A percentile compares a stretch with the other conserved stretches of the same genome.
Evolutionary conservation across 1,139 yeast species (phyloP).

Genomic region (Suhomyces taliae): DNA sequence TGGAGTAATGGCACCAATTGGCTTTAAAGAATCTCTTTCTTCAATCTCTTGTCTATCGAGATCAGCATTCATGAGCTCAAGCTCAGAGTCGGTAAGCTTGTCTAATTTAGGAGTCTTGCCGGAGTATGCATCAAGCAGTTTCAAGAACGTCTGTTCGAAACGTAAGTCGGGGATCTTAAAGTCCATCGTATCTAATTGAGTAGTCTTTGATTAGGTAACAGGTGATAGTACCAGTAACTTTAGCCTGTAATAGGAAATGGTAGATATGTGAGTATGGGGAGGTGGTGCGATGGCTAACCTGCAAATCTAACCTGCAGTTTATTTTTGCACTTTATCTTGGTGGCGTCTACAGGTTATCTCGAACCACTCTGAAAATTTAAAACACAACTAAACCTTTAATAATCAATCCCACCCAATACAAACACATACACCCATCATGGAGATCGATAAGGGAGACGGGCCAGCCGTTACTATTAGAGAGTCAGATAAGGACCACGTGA

Average conservation of each 20-base stretch:
- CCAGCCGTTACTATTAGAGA: constrained; percentile 90
- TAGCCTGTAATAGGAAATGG: too few relatives aligned
- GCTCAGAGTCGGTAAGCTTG: constrained; percentile 25
- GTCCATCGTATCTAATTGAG: constrained; percentile 3
- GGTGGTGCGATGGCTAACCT: background rate
- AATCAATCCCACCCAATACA: background rate
- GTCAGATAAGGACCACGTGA: constrained; percentile 82
- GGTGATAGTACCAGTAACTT: too few relatives aligned
- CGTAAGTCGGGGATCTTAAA: constrained; percentile 62
- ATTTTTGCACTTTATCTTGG: background rate
- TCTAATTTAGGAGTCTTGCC: constrained; percentile 6
- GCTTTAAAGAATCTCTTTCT: constrained; percentile 11
- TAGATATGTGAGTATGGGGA: background rate
- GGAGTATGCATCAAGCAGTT: constrained; percentile 44
- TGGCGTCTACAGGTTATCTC: background rate
- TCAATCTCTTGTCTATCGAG: constrained; percentile 26
- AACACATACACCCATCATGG: constrained; percentile 26
- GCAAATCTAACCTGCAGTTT: background rate
- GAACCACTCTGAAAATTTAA: background rate
- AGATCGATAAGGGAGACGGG: constrained; percentile 39
- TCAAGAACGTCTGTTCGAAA: constrained; percentile 60
- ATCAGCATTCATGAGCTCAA: constrained; percentile 21
- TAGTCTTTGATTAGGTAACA: background rate
- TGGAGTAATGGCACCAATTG: constrained; percentile 37
- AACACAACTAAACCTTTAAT: background rate